A percentile compares a stretch with the other conserved stretches of the same genome.
phyloP scores from a whole-genome alignment of 768 basidiomycete genomes.

The Leccinum arenicola region DNA sequence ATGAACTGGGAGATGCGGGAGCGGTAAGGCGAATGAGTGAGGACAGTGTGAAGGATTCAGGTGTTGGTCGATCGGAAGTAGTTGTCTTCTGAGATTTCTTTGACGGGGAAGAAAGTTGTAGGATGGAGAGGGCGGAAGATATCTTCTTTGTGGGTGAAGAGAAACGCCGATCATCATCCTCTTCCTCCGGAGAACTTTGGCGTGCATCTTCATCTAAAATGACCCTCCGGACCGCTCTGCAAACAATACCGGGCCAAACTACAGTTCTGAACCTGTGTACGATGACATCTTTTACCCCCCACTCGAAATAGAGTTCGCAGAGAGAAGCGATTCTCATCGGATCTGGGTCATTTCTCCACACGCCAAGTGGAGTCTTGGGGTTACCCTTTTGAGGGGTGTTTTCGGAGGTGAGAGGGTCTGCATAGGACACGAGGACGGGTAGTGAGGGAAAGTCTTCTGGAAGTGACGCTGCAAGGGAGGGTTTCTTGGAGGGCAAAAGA shows the following conservation, averaged over 20 bases:
- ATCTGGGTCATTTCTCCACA: constrained; percentile 60
- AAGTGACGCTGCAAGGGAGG: constrained; percentile 60
- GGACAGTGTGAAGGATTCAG: constrained; percentile 12
- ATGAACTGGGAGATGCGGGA: not conserved
- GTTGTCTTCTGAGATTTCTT: constrained; percentile 8
- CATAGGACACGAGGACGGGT: constrained; percentile 74
- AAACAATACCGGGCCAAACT: constrained; percentile 73
- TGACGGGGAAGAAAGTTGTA: constrained; percentile 18
- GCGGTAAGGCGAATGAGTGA: constrained; percentile 16
- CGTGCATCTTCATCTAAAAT: constrained; percentile 47
- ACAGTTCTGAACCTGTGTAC: constrained; percentile 81
- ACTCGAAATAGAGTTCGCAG: constrained; percentile 90
- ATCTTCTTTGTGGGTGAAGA: constrained; percentile 19
- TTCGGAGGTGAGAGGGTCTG: constrained; percentile 73
- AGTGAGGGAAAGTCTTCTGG: constrained; percentile 68
- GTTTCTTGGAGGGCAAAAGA: constrained; percentile 60
- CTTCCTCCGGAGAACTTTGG: not conserved
- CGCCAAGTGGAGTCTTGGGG: constrained; percentile 33
- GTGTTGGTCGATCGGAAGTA: not conserved
- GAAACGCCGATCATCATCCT: not conserved
- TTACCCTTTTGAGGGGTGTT: constrained; percentile 40
- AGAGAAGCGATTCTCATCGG: constrained; percentile 68
- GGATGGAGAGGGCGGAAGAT: constrained; percentile 9
- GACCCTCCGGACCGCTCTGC: constrained; percentile 67
- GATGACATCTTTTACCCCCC: constrained; percentile 83